Conservation (phyloP, 2,329 filamentous ascomycete species). For the Harringtonia lauricola region DNA sequence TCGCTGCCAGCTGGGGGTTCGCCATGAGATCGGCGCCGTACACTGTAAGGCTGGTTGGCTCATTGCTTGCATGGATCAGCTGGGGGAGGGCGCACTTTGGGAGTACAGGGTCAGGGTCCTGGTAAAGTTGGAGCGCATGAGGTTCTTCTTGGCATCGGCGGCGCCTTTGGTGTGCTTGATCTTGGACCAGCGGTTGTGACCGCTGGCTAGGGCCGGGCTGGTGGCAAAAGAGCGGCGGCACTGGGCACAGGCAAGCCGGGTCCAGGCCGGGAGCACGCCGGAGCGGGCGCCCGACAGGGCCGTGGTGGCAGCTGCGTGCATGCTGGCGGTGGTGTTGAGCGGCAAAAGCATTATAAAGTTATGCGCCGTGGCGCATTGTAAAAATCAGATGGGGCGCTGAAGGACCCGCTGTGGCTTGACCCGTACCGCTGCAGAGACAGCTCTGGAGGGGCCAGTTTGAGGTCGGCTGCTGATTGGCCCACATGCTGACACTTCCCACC, state of each 20-base stretch:
- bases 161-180: constrained; percentile 92
- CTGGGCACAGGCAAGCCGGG: constrained; percentile 28
- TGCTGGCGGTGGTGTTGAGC: too few species aligned
- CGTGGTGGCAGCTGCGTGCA: background rate
- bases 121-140: constrained; percentile 54
- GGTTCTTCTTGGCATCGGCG: constrained; percentile 70
- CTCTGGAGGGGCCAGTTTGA: too few species aligned
- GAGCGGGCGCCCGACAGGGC: constrained; percentile 1
- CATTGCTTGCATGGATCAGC: background rate
- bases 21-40: constrained; percentile 58
- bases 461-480: background rate
- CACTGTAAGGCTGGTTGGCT: constrained; percentile 7
- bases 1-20: constrained; percentile 66
- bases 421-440: background rate
- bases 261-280: background rate
- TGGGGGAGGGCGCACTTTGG: constrained; percentile 43
- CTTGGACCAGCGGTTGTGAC: constrained; percentile 91
- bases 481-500: background rate
- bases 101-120: constrained; percentile 66
- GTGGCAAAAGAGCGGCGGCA: constrained; percentile 38
- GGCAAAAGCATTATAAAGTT: too few species aligned
- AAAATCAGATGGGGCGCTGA: background rate
- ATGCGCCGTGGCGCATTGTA: too few species aligned
- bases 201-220: constrained; percentile 39
- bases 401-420: background rate